Evolutionary conservation across 2,329 filamentous ascomycete species (phyloP).

Genomic region (Aureobasidium lini): DNA sequence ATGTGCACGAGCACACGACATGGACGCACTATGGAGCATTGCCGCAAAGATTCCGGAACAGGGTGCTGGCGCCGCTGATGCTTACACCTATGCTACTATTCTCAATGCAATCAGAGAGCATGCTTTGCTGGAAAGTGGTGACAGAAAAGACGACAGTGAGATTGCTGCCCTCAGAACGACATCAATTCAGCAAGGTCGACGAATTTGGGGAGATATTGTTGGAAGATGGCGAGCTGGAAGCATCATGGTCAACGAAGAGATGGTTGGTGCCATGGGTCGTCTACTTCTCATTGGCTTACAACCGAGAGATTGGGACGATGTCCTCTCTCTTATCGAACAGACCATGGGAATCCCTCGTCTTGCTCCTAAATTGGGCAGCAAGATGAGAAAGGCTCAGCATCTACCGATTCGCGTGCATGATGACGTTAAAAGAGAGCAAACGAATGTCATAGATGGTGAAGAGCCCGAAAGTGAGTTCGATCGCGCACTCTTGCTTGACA

Average conservation of each 20-base stretch:
- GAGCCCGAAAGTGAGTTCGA: constrained; percentile 13
- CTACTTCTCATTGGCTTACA: constrained; percentile 59
- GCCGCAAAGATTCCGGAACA: constrained; percentile 61
- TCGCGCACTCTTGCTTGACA: not conserved
- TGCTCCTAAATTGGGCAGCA: constrained; percentile 30
- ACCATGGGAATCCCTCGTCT: constrained; percentile 67
- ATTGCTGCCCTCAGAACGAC: constrained; percentile 29
- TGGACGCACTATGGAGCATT: constrained; percentile 75
- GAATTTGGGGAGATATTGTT: constrained; percentile 74
- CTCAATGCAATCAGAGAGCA: constrained; percentile 63
- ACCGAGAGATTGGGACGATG: constrained; percentile 58
- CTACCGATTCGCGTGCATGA: constrained; percentile 17
- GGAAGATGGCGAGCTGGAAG: constrained; percentile 66
- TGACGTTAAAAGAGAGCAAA: not conserved
- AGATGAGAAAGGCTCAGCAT: constrained; percentile 23
- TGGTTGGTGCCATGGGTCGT: constrained; percentile 75
- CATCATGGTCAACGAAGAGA: constrained; percentile 65
- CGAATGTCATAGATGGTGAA: constrained; percentile 1
- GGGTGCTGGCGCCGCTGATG: constrained; percentile 57
- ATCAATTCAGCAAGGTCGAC: constrained; percentile 58
- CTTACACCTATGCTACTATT: constrained; percentile 72
- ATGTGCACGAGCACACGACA: constrained; percentile 64
- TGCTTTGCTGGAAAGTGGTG: constrained; percentile 17
- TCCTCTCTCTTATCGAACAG: constrained; percentile 71
- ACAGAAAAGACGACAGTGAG: constrained; percentile 22